phyloP scores from a whole-genome alignment of 2,329 filamentous ascomycete species.

The Monosporascus ibericus region DNA sequence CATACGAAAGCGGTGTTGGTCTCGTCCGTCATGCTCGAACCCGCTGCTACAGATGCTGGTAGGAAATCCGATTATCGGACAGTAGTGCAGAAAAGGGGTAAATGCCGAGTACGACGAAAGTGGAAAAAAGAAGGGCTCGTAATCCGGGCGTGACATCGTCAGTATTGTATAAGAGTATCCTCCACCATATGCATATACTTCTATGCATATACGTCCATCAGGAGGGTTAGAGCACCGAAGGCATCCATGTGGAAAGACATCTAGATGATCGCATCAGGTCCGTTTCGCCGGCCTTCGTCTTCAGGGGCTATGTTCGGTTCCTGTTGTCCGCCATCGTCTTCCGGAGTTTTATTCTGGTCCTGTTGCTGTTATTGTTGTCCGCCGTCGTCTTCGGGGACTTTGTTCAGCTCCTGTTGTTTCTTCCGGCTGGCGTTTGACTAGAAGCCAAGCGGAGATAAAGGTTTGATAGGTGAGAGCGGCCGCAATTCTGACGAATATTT shows the following conservation, averaged over 20 bases:
- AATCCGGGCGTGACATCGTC: neutral
- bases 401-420: neutral
- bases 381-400: neutral
- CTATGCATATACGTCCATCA: neutral
- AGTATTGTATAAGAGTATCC: neutral
- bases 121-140: neutral
- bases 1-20: too few species aligned
- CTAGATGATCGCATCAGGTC: neutral
- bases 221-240: neutral
- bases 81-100: neutral
- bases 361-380: neutral
- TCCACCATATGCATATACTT: too few species aligned
- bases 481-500: conserved; percentile 39
- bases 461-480: conserved; percentile 60
- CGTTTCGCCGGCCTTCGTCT: neutral
- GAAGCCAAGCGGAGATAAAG: conserved; percentile 57
- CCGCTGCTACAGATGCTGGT: neutral
- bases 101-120: neutral
- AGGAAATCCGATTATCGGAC: neutral
- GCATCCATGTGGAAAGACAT: neutral
- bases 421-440: conserved; percentile 19
- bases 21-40: neutral
- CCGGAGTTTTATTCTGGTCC: neutral
- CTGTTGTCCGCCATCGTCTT: neutral
- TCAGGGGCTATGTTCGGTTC: neutral